Conservation (phyloP, 2,329 filamentous ascomycete genomes). For the Sphaerulina vaccinii region DNA sequence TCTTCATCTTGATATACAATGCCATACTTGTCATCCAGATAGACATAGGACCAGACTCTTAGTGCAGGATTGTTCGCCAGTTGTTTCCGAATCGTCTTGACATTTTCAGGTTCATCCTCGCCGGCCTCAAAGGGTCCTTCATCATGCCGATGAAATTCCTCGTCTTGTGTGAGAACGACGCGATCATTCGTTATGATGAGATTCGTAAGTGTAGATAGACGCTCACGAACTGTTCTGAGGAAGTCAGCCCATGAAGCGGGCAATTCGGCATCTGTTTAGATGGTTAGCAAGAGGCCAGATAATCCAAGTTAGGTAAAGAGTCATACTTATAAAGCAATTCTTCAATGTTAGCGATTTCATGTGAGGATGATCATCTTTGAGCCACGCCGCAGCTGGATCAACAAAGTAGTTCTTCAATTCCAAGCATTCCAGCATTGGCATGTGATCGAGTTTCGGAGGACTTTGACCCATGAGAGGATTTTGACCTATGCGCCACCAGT, state of each 20-base stretch:
- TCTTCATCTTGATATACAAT: background rate
- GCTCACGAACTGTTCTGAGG: background rate
- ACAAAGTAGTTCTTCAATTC: constrained; percentile 10
- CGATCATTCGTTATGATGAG: background rate
- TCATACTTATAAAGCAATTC: constrained; percentile 3
- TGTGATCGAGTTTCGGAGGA: background rate
- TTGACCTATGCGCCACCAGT: background rate
- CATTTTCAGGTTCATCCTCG: background rate
- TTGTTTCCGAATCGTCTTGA: background rate
- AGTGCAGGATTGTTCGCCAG: background rate
- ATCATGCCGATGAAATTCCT: background rate
- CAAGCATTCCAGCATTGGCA: constrained; percentile 6
- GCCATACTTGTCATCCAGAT: constrained; percentile 7
- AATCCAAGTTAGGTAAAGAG: background rate
- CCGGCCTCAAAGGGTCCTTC: background rate
- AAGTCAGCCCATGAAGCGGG: constrained; percentile 4
- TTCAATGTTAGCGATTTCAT: constrained; percentile 2
- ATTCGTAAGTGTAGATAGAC: background rate
- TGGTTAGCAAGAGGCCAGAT: background rate
- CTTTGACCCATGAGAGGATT: background rate
- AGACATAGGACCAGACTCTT: constrained; percentile 4
- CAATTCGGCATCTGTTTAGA: background rate
- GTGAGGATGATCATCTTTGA: background rate
- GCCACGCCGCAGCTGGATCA: constrained; percentile 3
- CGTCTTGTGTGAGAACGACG: background rate